A percentile compares a stretch with the other conserved stretches of the same genome.
phyloP scores from a whole-genome alignment of 257 asterid species.

The Hygrophila difformis region DNA sequence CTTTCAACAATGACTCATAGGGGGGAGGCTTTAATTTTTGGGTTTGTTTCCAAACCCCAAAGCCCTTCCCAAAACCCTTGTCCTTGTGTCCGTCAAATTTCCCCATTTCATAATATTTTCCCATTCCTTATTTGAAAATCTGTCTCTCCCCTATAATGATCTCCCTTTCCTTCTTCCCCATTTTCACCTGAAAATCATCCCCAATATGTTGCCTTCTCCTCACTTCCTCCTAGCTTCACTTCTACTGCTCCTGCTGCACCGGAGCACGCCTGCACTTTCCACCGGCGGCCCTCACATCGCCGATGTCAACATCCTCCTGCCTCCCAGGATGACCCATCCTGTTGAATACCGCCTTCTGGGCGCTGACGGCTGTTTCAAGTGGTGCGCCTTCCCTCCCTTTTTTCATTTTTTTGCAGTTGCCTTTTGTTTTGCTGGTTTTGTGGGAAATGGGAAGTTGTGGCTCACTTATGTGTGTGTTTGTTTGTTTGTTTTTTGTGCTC shows the following conservation, averaged over 20 bases:
- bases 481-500: background rate
- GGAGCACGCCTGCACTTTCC: conserved; percentile 19
- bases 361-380: conserved; percentile 92
- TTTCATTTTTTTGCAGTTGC: background rate
- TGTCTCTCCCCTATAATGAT: conserved; percentile 8
- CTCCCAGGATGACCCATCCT: conserved; percentile 89
- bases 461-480: background rate
- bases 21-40: too few species aligned
- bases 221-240: conserved; percentile 15
- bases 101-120: background rate
- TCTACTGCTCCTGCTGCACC: conserved; percentile 20
- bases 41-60: too few species aligned
- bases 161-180: conserved; percentile 16
- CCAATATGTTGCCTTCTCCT: conserved; percentile 19
- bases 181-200: conserved; percentile 37
- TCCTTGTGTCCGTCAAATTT: conserved; percentile 3
- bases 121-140: background rate
- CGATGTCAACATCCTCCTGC: conserved; percentile 79
- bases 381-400: conserved; percentile 28
- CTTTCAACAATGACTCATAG: too few species aligned
- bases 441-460: background rate
- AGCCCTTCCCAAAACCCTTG: conserved; percentile 30
- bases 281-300: conserved; percentile 77
- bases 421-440: background rate
- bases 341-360: conserved; percentile 89